phyloP scores from a whole-genome alignment of 2,329 filamentous ascomycete genomes.

The Penicillium sp. region DNA sequence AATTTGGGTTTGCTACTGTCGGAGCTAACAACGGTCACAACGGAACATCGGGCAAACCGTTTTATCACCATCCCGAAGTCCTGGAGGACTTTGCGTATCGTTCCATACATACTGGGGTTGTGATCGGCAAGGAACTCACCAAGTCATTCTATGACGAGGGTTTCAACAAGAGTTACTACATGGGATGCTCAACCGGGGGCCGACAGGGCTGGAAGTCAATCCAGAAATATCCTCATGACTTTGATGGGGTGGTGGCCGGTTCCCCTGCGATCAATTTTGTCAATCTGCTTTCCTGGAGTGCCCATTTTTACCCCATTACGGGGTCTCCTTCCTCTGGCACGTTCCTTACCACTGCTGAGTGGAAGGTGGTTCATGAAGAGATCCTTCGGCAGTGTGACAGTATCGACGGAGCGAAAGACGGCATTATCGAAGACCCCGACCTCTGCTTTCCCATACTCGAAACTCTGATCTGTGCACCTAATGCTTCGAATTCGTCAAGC shows the following conservation, averaged over 20 bases:
- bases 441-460: conserved; percentile 35
- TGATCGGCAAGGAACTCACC: conserved; percentile 43
- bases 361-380: conserved; percentile 35
- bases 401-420: conserved; percentile 34
- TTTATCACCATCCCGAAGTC: conserved; percentile 47
- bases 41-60: conserved; percentile 47
- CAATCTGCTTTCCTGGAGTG: conserved; percentile 46
- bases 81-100: conserved; percentile 51
- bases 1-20: conserved; percentile 46
- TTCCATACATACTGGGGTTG: conserved; percentile 42
- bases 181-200: conserved; percentile 51
- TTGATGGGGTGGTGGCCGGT: conserved; percentile 49
- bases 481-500: conserved; percentile 14
- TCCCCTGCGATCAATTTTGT: conserved; percentile 46
- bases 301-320: conserved; percentile 43
- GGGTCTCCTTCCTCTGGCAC: conserved; percentile 35
- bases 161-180: conserved; percentile 48
- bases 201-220: conserved; percentile 49
- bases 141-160: conserved; percentile 40
- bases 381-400: conserved; percentile 37
- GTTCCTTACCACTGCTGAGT: conserved; percentile 30
- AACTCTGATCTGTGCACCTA: conserved; percentile 30
- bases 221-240: conserved; percentile 48
- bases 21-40: conserved; percentile 54
- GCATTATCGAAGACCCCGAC: conserved; percentile 40